Conservation (phyloP, 345 rosid genomes). For the Corchorus capsularis region DNA sequence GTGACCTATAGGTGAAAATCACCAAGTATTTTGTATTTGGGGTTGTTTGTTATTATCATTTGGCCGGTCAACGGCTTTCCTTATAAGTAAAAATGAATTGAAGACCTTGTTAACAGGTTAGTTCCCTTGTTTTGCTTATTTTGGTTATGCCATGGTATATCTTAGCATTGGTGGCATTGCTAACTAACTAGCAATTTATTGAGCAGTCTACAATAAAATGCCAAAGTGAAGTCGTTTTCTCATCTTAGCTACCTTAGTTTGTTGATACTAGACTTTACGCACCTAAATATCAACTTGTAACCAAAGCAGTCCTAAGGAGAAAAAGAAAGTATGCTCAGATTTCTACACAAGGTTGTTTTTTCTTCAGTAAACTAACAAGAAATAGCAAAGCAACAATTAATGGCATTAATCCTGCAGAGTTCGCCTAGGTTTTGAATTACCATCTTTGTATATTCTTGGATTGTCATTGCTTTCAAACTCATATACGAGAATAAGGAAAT, state of each 20-base stretch:
- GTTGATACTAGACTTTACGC: no score
- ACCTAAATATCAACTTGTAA: background rate
- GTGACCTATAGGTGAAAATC: background rate
- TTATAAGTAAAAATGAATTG: background rate
- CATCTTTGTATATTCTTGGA: no score
- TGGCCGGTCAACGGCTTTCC: background rate
- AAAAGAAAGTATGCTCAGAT: background rate
- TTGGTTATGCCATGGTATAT: background rate
- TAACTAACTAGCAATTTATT: background rate
- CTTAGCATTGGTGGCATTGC: background rate
- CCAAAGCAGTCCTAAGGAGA: background rate
- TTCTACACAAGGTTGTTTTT: background rate
- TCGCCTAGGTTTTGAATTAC: no score
- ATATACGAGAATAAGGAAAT: no score
- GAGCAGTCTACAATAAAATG: background rate
- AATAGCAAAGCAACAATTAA: no score
- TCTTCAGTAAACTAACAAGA: background rate
- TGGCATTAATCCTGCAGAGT: background rate
- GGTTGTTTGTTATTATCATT: background rate
- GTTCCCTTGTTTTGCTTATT: background rate
- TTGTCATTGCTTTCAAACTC: no score
- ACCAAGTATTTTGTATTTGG: conserved; percentile 16
- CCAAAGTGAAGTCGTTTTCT: background rate
- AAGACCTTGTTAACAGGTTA: background rate
- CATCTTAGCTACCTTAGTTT: background rate